These are phyloP conservation scores for Paratrimastix pyriformis DNA, from an alignment of 78 protist genomes.

Conservation along the genomic window DNA sequence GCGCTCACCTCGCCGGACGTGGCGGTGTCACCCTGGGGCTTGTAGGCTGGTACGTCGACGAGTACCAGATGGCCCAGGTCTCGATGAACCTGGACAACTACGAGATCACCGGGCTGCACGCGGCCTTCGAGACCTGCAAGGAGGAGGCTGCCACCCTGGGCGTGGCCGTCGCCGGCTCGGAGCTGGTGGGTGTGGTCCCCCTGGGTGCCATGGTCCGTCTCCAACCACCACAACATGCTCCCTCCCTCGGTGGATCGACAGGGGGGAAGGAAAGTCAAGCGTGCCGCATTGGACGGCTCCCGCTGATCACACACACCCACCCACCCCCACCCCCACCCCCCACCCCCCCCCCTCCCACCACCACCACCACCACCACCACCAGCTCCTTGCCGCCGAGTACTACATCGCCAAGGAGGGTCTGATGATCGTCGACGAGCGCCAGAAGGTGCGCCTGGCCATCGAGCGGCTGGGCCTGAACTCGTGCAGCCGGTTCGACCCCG, in stretches of 20 bases:
- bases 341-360: too few relatives aligned
- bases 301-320: too few relatives aligned
- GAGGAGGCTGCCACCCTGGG: constrained; percentile 43
- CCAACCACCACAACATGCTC: too few relatives aligned
- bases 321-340: too few relatives aligned
- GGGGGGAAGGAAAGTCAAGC: too few relatives aligned
- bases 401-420: constrained; percentile 32
- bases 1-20: too few relatives aligned
- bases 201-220: too few relatives aligned
- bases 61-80: constrained; percentile 48
- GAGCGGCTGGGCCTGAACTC: constrained; percentile 41
- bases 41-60: constrained; percentile 58
- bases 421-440: constrained; percentile 39
- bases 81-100: constrained; percentile 46
- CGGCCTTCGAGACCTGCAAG: constrained; percentile 35
- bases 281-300: too few relatives aligned
- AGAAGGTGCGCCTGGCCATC: constrained; percentile 39
- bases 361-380: too few relatives aligned
- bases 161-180: constrained; percentile 44
- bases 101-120: constrained; percentile 24
- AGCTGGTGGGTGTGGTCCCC: constrained; percentile 54
- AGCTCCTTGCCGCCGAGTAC: constrained; percentile 43
- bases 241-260: too few relatives aligned
- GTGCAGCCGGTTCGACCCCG: constrained; percentile 37
- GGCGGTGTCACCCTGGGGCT: too few relatives aligned